Percentiles rank a stretch among this genome's conserved stretches.
These are phyloP conservation scores for Hebeloma cylindrosporum DNA, from an alignment of 768 basidiomycete species.

Conservation along the genomic window DNA sequence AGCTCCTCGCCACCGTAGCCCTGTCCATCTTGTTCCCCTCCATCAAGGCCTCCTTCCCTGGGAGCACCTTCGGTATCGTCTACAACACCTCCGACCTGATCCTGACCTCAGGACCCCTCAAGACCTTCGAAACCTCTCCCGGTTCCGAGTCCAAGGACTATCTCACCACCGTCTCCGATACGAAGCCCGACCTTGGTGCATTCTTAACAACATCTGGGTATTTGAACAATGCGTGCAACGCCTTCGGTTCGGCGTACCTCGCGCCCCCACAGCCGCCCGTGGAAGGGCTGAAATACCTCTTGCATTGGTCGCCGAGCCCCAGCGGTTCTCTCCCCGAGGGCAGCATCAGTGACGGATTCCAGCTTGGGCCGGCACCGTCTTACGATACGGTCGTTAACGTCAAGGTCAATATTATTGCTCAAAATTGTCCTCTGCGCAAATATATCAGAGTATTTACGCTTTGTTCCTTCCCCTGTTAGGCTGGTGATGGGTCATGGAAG, in stretches of 20 bases:
- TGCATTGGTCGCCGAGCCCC: slow-evolving; percentile 1
- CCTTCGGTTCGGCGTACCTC: background rate
- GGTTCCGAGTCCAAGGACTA: background rate
- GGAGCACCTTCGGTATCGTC: slow-evolving; percentile 7
- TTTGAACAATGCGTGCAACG: slow-evolving; percentile 5
- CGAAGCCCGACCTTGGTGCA: slow-evolving; percentile 2
- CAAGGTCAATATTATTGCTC: background rate
- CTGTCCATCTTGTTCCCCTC: background rate
- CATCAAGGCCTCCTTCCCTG: slow-evolving; percentile 5
- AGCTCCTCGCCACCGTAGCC: background rate
- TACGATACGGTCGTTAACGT: slow-evolving; percentile 4
- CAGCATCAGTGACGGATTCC: background rate
- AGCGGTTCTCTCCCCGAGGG: background rate
- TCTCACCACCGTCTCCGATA: background rate
- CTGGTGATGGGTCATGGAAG: slow-evolving; percentile 1
- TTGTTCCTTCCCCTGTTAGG: background rate
- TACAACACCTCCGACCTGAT: slow-evolving; percentile 4
- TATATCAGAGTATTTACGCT: background rate
- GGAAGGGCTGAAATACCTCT: background rate
- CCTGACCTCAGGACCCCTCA: slow-evolving; percentile 4
- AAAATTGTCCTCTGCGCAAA: too few species aligned
- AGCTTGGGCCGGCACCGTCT: slow-evolving; percentile 2
- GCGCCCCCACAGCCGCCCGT: background rate
- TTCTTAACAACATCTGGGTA: slow-evolving; percentile 4
- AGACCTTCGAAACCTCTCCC: background rate